Evolutionary conservation across 2,329 filamentous ascomycete species (phyloP).

Genomic region (Pyricularia sp.): DNA sequence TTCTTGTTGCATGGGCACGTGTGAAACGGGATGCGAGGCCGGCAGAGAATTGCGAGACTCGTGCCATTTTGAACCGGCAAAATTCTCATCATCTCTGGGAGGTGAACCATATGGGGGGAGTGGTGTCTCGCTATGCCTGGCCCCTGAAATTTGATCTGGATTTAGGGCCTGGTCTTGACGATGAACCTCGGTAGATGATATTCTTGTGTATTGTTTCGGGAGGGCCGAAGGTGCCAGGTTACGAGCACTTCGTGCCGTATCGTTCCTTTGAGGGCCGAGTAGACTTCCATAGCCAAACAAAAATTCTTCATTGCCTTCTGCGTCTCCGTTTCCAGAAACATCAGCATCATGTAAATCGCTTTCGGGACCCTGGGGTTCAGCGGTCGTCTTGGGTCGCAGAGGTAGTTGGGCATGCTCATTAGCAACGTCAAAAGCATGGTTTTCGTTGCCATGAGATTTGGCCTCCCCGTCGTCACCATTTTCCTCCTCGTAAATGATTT

Average conservation of each 20-base stretch:
- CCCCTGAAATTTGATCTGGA: not conserved
- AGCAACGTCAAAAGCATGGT: not conserved
- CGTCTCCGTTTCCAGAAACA: conserved; percentile 1
- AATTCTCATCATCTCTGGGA: not conserved
- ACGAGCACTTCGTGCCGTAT: not conserved
- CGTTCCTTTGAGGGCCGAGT: not conserved
- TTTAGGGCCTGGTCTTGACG: not conserved
- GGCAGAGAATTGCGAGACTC: not conserved
- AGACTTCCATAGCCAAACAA: not conserved
- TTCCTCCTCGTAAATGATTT: conserved; percentile 1
- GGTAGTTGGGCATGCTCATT: not conserved
- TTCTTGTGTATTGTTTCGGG: not conserved
- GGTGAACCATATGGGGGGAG: not conserved
- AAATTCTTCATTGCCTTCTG: not conserved
- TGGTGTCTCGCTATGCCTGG: not conserved
- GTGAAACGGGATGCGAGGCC: not conserved
- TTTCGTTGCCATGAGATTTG: not conserved
- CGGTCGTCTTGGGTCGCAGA: not conserved
- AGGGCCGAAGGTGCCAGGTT: not conserved
- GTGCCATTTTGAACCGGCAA: not conserved
- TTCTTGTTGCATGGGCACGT: not conserved
- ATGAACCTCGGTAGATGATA: not conserved
- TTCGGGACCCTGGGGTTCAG: not conserved
- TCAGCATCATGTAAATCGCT: conserved; percentile 2
- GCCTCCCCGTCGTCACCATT: not conserved